Evolutionary conservation across 805 yeast genomes (phyloP).

Genomic region (Debaryomyces tyrocola): DNA sequence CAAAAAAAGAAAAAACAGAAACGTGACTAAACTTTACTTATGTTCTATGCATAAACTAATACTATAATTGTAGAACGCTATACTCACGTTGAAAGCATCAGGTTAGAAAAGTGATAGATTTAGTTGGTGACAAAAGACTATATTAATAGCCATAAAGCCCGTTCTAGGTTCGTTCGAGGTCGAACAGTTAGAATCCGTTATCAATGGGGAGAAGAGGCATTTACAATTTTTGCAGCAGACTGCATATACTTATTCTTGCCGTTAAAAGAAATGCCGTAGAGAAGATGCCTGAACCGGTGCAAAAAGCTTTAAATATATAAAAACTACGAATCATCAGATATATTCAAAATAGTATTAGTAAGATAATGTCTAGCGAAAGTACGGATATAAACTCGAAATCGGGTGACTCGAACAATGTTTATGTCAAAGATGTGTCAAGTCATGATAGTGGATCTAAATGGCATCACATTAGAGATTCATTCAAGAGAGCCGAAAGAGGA

Average conservation of each 20-base stretch:
- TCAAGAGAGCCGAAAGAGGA: slow-evolving; percentile 23
- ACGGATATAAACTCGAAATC: background rate
- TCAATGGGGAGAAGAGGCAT: too few relatives aligned
- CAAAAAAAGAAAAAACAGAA: too few relatives aligned
- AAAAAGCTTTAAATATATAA: background rate
- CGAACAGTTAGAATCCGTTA: too few relatives aligned
- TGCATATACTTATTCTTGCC: background rate
- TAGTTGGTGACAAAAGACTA: too few relatives aligned
- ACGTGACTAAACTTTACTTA: too few relatives aligned
- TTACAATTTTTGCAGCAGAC: background rate
- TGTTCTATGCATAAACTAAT: too few relatives aligned
- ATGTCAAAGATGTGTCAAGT: background rate
- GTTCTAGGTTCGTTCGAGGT: too few relatives aligned
- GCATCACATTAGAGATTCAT: slow-evolving; percentile 28
- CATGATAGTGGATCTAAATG: slow-evolving; percentile 12
- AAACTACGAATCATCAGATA: too few relatives aligned
- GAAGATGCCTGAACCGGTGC: background rate
- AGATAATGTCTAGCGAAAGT: background rate
- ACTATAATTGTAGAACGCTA: too few relatives aligned
- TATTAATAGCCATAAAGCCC: too few relatives aligned
- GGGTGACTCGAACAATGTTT: background rate
- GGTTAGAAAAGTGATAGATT: too few relatives aligned
- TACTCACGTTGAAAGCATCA: too few relatives aligned
- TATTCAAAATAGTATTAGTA: background rate
- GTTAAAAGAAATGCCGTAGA: background rate